Conservation (phyloP, 108 stramenopile genomes). For the Hondaea fermentalgiana region DNA sequence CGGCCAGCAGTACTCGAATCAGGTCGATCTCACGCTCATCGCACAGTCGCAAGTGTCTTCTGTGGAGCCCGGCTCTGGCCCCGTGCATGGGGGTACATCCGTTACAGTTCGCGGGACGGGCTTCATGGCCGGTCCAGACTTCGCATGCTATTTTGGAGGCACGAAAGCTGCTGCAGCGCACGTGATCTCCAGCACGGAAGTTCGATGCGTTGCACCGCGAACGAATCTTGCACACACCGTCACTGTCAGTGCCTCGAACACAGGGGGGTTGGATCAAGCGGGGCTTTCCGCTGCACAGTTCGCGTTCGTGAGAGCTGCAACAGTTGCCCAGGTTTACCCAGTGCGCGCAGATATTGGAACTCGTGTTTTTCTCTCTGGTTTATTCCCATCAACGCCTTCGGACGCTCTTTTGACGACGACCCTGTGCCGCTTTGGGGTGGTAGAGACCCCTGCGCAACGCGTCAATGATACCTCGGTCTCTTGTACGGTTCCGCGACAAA, state of each 20-base stretch:
- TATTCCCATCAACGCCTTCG: background rate
- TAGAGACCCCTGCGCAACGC: background rate
- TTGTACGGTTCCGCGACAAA: background rate
- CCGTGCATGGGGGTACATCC: background rate
- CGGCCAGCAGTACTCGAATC: background rate
- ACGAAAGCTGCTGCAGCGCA: background rate
- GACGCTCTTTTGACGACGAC: background rate
- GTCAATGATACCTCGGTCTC: background rate
- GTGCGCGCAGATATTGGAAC: background rate
- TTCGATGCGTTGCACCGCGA: background rate
- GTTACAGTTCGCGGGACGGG: background rate
- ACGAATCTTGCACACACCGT: background rate
- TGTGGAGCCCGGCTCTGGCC: background rate
- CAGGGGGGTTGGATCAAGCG: background rate
- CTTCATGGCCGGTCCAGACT: background rate
- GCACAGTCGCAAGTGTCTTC: background rate
- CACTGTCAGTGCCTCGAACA: background rate
- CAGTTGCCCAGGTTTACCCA: background rate
- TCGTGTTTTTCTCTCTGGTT: background rate
- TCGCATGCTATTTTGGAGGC: background rate
- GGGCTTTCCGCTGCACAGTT: background rate
- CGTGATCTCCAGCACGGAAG: background rate
- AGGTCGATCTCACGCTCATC: background rate
- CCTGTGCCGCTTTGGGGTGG: background rate
- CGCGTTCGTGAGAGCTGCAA: background rate